These are phyloP conservation scores for Phialocephala subalpina DNA, from an alignment of 2,329 filamentous ascomycete species.

Conservation along the genomic window DNA sequence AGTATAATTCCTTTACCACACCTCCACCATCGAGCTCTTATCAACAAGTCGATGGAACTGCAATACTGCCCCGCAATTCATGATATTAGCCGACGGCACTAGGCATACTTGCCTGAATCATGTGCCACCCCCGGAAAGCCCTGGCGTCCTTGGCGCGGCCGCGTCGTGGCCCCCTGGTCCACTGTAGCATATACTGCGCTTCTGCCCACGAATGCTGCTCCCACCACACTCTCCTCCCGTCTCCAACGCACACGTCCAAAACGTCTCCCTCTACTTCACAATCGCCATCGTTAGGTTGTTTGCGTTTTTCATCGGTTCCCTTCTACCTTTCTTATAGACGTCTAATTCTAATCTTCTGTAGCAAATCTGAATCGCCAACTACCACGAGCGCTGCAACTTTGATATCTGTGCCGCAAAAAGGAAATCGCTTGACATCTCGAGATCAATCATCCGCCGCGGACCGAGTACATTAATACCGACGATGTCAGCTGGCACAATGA, in stretches of 20 bases:
- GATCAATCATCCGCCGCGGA: too few relatives aligned
- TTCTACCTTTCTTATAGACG: slow-evolving; percentile 11
- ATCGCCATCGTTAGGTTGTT: background rate
- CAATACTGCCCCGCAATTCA: too few relatives aligned
- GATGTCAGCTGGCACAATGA: slow-evolving; percentile 15
- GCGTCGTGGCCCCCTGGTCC: background rate
- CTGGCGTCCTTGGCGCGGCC: slow-evolving; percentile 3
- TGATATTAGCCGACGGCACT: too few relatives aligned
- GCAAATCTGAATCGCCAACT: background rate
- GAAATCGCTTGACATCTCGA: too few relatives aligned
- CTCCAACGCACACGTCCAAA: slow-evolving; percentile 6
- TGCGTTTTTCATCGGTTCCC: background rate
- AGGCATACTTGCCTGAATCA: too few relatives aligned
- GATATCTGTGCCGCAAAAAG: background rate
- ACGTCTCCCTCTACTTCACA: background rate
- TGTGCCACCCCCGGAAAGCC: too few relatives aligned
- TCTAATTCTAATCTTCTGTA: background rate
- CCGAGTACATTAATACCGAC: slow-evolving; percentile 12
- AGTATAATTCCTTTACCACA: too few relatives aligned
- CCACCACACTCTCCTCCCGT: background rate
- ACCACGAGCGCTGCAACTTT: background rate
- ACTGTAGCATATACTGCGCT: slow-evolving; percentile 9
- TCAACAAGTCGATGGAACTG: too few relatives aligned
- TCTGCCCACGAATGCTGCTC: background rate
- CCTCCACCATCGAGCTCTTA: too few relatives aligned